These are phyloP conservation scores for Mycena amicta DNA, from an alignment of 768 basidiomycete species.

Conservation along the genomic window DNA sequence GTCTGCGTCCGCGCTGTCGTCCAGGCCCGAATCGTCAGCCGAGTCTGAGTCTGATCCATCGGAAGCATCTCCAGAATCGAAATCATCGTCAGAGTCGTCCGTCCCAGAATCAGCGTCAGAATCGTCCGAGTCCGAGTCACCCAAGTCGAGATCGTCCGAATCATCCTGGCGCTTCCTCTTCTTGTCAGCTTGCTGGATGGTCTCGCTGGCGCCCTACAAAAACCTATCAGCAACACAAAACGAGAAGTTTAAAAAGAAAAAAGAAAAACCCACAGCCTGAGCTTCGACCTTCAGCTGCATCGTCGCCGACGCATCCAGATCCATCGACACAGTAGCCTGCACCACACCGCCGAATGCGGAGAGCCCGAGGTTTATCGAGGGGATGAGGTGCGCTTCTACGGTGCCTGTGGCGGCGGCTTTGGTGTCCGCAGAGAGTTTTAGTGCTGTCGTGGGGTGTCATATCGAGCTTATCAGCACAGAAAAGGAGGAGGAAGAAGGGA, in stretches of 20 bases:
- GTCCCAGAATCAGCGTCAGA: neutral
- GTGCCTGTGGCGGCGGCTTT: slow-evolving; percentile 30
- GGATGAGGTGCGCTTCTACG: slow-evolving; percentile 40
- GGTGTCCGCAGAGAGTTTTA: slow-evolving; percentile 37
- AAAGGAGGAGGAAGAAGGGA: too few relatives aligned
- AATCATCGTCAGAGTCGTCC: neutral
- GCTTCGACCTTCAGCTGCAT: slow-evolving; percentile 14
- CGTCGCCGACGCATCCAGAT: slow-evolving; percentile 15
- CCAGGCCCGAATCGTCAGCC: neutral
- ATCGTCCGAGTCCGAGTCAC: neutral
- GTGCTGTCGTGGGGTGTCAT: slow-evolving; percentile 19
- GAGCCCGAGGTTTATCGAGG: slow-evolving; percentile 37
- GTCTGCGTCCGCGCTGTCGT: neutral
- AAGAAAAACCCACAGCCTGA: slow-evolving; percentile 5
- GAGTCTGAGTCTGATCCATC: neutral
- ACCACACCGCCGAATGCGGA: slow-evolving; percentile 15
- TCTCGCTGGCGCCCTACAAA: too few relatives aligned
- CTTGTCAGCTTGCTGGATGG: too few relatives aligned
- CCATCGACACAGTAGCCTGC: slow-evolving; percentile 3
- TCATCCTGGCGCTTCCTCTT: neutral
- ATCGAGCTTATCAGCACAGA: too few relatives aligned
- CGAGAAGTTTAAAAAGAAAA: too few relatives aligned
- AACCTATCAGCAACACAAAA: too few relatives aligned
- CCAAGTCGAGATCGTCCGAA: neutral
- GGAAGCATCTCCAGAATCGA: neutral